Evolutionary conservation across 768 basidiomycete species (phyloP).

Genomic region (Infundibulicybe gibba): DNA sequence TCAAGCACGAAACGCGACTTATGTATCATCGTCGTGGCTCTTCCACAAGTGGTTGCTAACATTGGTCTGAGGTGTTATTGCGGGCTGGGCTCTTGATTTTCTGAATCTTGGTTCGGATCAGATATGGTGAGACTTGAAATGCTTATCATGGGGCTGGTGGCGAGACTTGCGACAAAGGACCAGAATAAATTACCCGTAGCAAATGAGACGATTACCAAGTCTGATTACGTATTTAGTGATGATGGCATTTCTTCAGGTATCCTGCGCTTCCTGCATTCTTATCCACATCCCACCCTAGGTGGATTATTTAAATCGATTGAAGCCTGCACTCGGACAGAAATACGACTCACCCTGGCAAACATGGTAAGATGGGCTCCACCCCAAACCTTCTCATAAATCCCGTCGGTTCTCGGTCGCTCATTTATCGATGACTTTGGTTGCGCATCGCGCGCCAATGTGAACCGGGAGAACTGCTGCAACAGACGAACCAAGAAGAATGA

Average conservation of each 20-base stretch:
- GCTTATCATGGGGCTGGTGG: too few relatives aligned
- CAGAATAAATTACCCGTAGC: too few relatives aligned
- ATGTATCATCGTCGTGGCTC: too few relatives aligned
- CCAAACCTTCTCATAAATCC: constrained; percentile 48
- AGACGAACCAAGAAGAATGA: constrained; percentile 63
- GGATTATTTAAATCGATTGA: not conserved
- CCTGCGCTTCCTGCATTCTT: constrained; percentile 33
- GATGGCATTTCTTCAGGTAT: not conserved
- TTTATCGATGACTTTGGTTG: constrained; percentile 41
- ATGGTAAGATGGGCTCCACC: constrained; percentile 55
- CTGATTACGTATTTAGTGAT: too few relatives aligned
- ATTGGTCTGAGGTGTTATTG: constrained; percentile 24
- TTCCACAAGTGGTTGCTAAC: too few relatives aligned
- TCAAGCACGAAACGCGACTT: too few relatives aligned
- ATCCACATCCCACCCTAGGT: constrained; percentile 54
- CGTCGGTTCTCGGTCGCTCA: constrained; percentile 40
- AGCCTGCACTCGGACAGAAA: not conserved
- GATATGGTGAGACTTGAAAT: too few relatives aligned
- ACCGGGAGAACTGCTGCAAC: constrained; percentile 50
- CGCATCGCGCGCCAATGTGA: constrained; percentile 43
- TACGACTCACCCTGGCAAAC: constrained; percentile 39
- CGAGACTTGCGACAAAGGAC: too few relatives aligned
- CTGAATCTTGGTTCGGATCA: too few relatives aligned
- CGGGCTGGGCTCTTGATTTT: too few relatives aligned
- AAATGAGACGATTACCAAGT: not conserved